Evolutionary conservation across 176 grass and related monocot species (phyloP).

Genomic region (Zea luxurians): DNA sequence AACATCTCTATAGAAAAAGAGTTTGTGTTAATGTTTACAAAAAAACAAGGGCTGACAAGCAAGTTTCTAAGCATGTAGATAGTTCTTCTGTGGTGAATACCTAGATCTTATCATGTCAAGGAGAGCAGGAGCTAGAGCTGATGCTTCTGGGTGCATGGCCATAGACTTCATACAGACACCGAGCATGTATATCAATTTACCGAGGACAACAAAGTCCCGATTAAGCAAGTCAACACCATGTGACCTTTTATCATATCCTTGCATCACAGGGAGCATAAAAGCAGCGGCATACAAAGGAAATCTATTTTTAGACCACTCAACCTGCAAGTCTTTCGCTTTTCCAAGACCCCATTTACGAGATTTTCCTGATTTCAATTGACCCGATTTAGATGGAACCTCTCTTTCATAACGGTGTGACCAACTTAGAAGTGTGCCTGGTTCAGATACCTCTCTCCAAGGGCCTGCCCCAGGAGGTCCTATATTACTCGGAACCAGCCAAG

Average conservation of each 20-base stretch:
- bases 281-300: constrained; percentile 94
- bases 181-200: constrained; percentile 96
- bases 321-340: constrained; percentile 57
- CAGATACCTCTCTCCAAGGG: constrained; percentile 87
- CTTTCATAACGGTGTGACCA: constrained; percentile 87
- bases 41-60: background rate
- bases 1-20: constrained; percentile 57
- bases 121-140: constrained; percentile 76
- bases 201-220: constrained; percentile 84
- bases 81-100: constrained; percentile 42
- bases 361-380: constrained; percentile 83
- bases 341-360: constrained; percentile 87
- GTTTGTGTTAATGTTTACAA: background rate
- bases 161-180: constrained; percentile 94
- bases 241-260: constrained; percentile 84
- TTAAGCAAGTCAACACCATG: constrained; percentile 85
- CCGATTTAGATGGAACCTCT: constrained; percentile 84
- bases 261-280: constrained; percentile 93
- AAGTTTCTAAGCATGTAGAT: constrained; percentile 25
- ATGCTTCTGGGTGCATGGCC: constrained; percentile 90
- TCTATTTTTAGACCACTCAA: constrained; percentile 68
- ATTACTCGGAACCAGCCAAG: constrained; percentile 77
- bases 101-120: constrained; percentile 91
- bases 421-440: constrained; percentile 59
- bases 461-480: constrained; percentile 65